Conservation (phyloP, 805 yeast species). For the Suhomyces sp. region DNA sequence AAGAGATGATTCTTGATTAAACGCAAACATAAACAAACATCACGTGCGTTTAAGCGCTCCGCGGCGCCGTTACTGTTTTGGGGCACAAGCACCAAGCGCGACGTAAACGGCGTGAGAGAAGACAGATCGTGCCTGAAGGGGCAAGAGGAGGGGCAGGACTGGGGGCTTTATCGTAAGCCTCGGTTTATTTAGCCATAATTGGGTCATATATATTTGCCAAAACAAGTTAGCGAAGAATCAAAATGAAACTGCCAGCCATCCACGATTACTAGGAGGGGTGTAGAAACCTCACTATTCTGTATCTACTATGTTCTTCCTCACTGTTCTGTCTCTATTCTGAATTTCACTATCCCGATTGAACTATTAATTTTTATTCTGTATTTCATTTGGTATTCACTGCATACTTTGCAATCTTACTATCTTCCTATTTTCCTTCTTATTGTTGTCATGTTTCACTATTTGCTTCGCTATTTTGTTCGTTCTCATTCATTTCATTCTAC, state of each 20-base stretch:
- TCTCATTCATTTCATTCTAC: background rate
- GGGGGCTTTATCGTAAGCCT: background rate
- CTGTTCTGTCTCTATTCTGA: too few species aligned
- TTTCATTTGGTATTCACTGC: too few species aligned
- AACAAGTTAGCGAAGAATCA: too few species aligned
- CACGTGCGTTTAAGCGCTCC: background rate
- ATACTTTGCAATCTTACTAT: too few species aligned
- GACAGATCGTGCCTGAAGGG: background rate
- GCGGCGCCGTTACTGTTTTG: background rate
- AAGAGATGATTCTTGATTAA: background rate
- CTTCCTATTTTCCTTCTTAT: background rate
- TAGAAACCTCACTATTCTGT: too few species aligned
- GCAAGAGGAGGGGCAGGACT: background rate
- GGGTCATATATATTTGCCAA: background rate
- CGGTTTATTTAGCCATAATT: background rate
- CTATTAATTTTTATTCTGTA: too few species aligned
- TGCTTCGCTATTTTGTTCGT: background rate
- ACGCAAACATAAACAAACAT: conserved; percentile 3
- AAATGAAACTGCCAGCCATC: too few species aligned
- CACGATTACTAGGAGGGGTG: too few species aligned
- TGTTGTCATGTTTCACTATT: background rate
- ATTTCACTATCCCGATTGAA: too few species aligned
- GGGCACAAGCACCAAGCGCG: background rate
- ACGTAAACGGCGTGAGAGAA: background rate
- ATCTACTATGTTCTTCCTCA: too few species aligned